These are phyloP conservation scores for Ustilago tritici DNA, from an alignment of 1,284 basidiomycete species.

Conservation along the genomic window DNA sequence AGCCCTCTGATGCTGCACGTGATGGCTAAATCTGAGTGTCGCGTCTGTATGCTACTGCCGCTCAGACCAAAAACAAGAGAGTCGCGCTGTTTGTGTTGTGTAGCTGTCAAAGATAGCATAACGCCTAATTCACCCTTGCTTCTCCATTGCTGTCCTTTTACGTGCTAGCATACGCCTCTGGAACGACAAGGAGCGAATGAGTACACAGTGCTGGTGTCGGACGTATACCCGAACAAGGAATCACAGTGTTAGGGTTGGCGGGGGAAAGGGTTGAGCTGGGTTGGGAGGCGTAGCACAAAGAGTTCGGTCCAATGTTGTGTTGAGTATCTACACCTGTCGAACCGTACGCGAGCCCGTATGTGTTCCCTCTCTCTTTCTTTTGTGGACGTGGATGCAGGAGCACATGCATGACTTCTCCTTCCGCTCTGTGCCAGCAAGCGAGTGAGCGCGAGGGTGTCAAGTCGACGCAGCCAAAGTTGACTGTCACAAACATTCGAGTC, in stretches of 20 bases:
- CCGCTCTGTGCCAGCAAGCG: background rate
- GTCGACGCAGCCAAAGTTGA: background rate
- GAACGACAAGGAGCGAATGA: background rate
- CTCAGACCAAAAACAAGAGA: background rate
- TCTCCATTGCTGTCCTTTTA: background rate
- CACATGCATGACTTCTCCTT: conserved; percentile 6
- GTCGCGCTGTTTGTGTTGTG: conserved; percentile 2
- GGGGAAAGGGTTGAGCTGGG: background rate
- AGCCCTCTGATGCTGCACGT: conserved; percentile 13
- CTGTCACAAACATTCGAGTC: conserved; percentile 3
- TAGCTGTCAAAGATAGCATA: conserved; percentile 7
- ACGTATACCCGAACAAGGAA: background rate
- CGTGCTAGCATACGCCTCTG: background rate
- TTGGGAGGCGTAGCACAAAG: background rate
- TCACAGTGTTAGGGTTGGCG: background rate
- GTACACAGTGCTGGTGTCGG: background rate
- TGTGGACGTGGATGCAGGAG: conserved; percentile 2
- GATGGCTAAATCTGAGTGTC: conserved; percentile 4
- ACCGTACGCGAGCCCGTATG: background rate
- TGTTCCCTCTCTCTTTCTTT: background rate
- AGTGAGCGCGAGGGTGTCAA: background rate
- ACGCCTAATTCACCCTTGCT: background rate
- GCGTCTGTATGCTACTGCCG: conserved; percentile 10
- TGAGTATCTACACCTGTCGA: conserved; percentile 8
- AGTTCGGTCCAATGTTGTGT: conserved; percentile 7